Evolutionary conservation across 345 rosid species (phyloP), one percentile per base, ranked within the genome.

Genomic region (Eucalyptus sp.): DNA sequence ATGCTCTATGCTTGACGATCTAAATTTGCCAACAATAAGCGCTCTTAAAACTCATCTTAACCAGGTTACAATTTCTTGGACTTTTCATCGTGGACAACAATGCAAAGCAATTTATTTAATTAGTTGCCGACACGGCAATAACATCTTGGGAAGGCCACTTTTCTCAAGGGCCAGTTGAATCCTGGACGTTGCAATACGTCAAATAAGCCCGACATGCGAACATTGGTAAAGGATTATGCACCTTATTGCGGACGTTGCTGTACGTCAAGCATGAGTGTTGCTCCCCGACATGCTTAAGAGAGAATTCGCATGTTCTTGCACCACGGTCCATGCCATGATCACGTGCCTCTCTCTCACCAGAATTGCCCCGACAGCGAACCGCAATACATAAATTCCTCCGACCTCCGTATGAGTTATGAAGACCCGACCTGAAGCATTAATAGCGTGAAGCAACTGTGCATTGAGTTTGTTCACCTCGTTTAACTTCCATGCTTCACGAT

Each of bases 341-440:
- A 91, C 93, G 84, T 91, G 93, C 6, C 90, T 88, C 20, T 87
- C 90, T 79, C 90, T 88, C 7, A 89, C 89, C 22, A 92, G 86
- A 27, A 89, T 87, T 3, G 90, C 89, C 7, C 94, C 91, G 0
- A 91, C 51, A 24, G 91, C 91, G 25, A 91, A 90, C 13, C 94
- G 16, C 31, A 92, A 62, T 7, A 92, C 33, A 46, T 88, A 92
- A 8, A 89, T 12, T 25, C 66, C 66, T 60, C 66, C 66, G 15
- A 60, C 66, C 66, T 10, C n/a, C 16, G 66, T 12, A 6, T 52
- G 24, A 92, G 91, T 90, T 85, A 92, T 52, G 49, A 51, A 93
- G 14, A 89, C 41, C 15, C 86, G 80, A 84, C 95, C 95, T 15
- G 92, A 87, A 10, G 89, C 91, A 79, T 94, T 95, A 7, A 93